These are phyloP conservation scores for Prunus fruticosa DNA, from an alignment of 306 rosid genomes.

Conservation along the genomic window DNA sequence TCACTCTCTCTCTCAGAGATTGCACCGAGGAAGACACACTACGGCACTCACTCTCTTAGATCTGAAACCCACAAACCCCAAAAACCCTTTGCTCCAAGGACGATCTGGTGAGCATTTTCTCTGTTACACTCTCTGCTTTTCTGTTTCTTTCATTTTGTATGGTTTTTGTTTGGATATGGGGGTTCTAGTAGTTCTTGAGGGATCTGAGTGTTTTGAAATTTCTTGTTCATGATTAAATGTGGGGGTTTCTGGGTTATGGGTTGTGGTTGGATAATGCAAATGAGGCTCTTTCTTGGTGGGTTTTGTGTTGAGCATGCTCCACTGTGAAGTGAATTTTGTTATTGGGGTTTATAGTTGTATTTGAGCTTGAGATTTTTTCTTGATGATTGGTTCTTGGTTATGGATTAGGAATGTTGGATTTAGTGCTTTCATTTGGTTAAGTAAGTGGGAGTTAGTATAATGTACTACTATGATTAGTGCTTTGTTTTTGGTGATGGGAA, in stretches of 20 bases:
- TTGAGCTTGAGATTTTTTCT: conserved; percentile 23
- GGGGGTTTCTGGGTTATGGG: conserved; percentile 3
- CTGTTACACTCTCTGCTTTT: not conserved
- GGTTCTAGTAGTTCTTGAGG: not conserved
- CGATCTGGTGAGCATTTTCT: conserved; percentile 32
- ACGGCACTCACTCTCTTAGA: conserved; percentile 21
- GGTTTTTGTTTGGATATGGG: not conserved
- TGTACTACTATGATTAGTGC: not conserved
- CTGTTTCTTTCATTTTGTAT: not conserved
- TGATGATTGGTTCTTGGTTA: conserved; percentile 2
- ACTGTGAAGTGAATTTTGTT: conserved; percentile 18
- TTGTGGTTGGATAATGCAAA: not conserved
- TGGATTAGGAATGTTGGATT: conserved; percentile 14
- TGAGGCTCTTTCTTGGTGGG: not conserved
- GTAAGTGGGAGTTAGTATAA: conserved; percentile 9
- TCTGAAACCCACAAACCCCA: conserved; percentile 30
- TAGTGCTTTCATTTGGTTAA: conserved; percentile 14
- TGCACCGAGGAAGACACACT: conserved; percentile 15
- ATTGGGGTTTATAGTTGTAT: not conserved
- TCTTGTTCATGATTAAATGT: not conserved
- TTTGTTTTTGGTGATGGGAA: conserved; percentile 26
- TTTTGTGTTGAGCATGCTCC: conserved; percentile 1
- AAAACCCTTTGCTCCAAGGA: conserved; percentile 3
- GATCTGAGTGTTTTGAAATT: conserved; percentile 12
- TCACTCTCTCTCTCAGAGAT: not conserved